A percentile compares a stretch with the other conserved stretches of the same genome.
phyloP scores from a whole-genome alignment of 805 yeast genomes.

The Candida odintsovae region DNA sequence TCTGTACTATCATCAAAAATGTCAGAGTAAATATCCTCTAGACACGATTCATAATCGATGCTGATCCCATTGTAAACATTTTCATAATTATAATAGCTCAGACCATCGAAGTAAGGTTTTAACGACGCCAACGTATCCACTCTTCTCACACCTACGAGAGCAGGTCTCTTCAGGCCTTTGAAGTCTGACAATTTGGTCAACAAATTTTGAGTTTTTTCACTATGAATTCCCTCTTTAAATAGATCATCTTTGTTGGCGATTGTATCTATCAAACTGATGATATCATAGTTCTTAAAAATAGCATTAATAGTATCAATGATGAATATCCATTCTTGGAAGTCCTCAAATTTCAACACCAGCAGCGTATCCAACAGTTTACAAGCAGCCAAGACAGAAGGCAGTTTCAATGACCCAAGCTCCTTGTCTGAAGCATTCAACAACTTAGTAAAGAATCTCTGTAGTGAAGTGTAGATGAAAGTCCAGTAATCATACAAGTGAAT shows the following conservation, averaged over 20 bases:
- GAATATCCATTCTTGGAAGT: constrained; percentile 87
- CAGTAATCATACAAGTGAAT: constrained; percentile 64
- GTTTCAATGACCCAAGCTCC: constrained; percentile 31
- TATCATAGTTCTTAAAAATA: constrained; percentile 33
- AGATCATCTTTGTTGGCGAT: constrained; percentile 14
- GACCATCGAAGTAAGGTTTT: constrained; percentile 57
- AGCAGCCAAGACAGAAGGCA: constrained; percentile 44
- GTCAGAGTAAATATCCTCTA: constrained; percentile 54
- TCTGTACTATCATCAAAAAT: constrained; percentile 29
- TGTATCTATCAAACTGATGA: constrained; percentile 22
- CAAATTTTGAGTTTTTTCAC: constrained; percentile 11
- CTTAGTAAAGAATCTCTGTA: constrained; percentile 45
- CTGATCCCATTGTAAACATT: constrained; percentile 48
- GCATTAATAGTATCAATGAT: constrained; percentile 64
- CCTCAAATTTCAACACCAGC: constrained; percentile 65
- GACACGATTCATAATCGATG: constrained; percentile 41
- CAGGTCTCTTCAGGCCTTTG: constrained; percentile 27
- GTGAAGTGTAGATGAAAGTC: constrained; percentile 58
- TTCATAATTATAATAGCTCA: constrained; percentile 62
- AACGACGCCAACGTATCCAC: constrained; percentile 41
- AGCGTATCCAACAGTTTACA: constrained; percentile 78
- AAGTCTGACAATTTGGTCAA: constrained; percentile 14
- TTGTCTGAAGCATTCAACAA: constrained; percentile 23
- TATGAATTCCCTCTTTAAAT: constrained; percentile 19
- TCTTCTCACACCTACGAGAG: constrained; percentile 33